Percentiles rank a stretch among this genome's conserved stretches.
Conservation (phyloP, 352 stramenopile genomes). For the Phytophthora pinifolia region DNA sequence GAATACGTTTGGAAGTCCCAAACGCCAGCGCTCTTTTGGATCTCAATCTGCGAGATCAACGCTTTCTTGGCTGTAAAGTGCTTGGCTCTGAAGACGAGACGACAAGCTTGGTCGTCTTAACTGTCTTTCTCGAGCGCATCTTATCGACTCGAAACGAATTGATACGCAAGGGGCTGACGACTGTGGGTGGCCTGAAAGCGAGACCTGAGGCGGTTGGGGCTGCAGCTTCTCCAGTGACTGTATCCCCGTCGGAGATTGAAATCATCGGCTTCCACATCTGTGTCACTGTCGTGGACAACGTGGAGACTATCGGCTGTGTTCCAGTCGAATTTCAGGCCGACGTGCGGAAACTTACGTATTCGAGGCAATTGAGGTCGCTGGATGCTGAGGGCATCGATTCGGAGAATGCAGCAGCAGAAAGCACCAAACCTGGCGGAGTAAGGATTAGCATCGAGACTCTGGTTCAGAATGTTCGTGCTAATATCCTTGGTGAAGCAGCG, state of each 20-base stretch:
- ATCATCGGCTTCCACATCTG: constrained; percentile 19
- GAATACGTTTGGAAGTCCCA: constrained; percentile 27
- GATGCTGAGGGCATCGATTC: not conserved
- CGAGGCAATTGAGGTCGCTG: constrained; percentile 1
- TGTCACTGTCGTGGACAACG: constrained; percentile 25
- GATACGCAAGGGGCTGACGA: constrained; percentile 20
- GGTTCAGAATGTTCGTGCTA: constrained; percentile 15
- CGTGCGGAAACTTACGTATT: constrained; percentile 10
- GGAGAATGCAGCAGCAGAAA: not conserved
- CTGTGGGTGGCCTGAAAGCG: not conserved
- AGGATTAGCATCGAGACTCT: constrained; percentile 18
- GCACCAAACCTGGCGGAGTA: not conserved
- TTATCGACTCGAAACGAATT: constrained; percentile 42
- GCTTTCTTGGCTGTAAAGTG: constrained; percentile 44
- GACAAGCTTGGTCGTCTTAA: constrained; percentile 38
- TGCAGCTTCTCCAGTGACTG: not conserved
- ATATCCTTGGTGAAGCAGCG: constrained; percentile 12
- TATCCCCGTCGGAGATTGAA: constrained; percentile 20
- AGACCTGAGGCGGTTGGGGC: not conserved
- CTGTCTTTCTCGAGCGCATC: constrained; percentile 42
- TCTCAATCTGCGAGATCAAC: constrained; percentile 28
- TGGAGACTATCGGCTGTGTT: constrained; percentile 15
- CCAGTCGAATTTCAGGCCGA: constrained; percentile 21
- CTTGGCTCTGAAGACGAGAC: constrained; percentile 30
- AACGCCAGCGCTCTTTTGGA: constrained; percentile 22